These are phyloP conservation scores for Nakazawaea anatomiae DNA, from an alignment of 805 yeast genomes.

Conservation along the genomic window DNA sequence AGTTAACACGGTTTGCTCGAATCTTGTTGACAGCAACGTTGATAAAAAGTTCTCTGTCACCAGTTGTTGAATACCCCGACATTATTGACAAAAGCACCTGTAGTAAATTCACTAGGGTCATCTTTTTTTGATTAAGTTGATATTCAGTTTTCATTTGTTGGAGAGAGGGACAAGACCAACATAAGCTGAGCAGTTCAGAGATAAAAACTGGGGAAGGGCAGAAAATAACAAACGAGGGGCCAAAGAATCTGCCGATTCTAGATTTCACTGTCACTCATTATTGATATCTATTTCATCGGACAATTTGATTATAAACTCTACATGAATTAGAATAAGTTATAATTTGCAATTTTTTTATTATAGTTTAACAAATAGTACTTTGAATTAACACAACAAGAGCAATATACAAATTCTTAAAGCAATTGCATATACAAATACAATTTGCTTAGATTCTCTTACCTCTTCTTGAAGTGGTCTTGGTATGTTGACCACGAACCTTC, in stretches of 20 bases:
- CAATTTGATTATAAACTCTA: no score
- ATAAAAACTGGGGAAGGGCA: not conserved
- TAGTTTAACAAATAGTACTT: not conserved
- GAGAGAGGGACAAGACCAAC: no score
- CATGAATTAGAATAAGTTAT: not conserved
- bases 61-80: not conserved
- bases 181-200: not conserved
- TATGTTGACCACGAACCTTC: conserved; percentile 99
- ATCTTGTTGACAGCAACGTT: not conserved
- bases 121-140: not conserved
- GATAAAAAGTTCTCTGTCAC: no score
- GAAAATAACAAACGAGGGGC: not conserved
- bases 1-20: not conserved
- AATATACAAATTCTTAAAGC: not conserved
- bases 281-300: no score
- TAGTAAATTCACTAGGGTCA: no score
- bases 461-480: conserved; percentile 99
- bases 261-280: no score
- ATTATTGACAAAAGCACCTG: not conserved
- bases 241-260: no score
- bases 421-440: not conserved
- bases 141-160: no score
- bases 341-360: not conserved
- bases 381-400: not conserved
- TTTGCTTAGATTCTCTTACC: conserved; percentile 33